Evolutionary conservation across 2,329 filamentous ascomycete genomes (phyloP).

Genomic region (Ophiostoma tasmaniense): DNA sequence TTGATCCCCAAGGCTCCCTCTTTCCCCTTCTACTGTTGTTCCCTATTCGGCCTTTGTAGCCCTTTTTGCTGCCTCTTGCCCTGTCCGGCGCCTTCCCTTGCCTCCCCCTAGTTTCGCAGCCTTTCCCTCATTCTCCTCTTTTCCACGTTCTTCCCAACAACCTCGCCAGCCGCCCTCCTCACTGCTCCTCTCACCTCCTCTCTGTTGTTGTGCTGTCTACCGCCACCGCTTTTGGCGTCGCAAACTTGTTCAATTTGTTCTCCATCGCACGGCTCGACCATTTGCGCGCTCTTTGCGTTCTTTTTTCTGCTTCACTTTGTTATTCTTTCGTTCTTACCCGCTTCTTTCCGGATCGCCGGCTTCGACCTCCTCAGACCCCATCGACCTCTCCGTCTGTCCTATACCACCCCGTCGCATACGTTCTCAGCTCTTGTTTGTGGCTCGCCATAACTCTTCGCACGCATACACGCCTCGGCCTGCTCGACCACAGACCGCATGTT

Average conservation of each 20-base stretch:
- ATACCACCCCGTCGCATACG: neutral
- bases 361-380: neutral
- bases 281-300: neutral
- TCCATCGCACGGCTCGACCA: neutral
- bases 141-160: constrained; percentile 10
- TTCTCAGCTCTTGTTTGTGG: neutral
- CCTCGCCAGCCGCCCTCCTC: neutral
- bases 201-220: neutral
- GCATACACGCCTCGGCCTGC: neutral
- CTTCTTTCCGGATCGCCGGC: constrained; percentile 2
- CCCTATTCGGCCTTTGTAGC: neutral
- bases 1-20: constrained; percentile 1
- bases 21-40: neutral
- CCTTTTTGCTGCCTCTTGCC: neutral
- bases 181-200: neutral
- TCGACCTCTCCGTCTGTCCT: neutral
- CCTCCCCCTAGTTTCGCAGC: constrained; percentile 8
- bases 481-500: constrained; percentile 13
- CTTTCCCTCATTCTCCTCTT: constrained; percentile 11
- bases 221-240: neutral
- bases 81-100: neutral
- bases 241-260: neutral
- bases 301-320: neutral
- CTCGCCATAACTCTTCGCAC: neutral
- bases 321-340: neutral